phyloP scores from a whole-genome alignment of 2,329 filamentous ascomycete species.

The Ophiostoma sp. region DNA sequence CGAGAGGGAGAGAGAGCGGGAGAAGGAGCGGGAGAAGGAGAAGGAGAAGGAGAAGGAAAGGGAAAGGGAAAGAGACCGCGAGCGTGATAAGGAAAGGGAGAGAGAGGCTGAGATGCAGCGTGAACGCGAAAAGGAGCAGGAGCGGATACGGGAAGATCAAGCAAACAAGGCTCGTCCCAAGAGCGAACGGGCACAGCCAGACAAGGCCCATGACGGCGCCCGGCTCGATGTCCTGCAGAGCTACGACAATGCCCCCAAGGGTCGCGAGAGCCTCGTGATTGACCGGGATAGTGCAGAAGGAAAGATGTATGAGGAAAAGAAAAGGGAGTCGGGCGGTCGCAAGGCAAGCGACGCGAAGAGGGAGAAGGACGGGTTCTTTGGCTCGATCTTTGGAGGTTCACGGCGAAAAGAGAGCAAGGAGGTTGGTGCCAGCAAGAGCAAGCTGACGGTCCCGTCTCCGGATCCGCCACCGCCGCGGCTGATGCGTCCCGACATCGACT shows the following conservation, averaged over 20 bases:
- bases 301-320: slow-evolving; percentile 74
- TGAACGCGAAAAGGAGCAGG: slow-evolving; percentile 55
- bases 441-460: slow-evolving; percentile 71
- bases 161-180: slow-evolving; percentile 52
- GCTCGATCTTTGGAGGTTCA: slow-evolving; percentile 82
- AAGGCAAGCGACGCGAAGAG: slow-evolving; percentile 75
- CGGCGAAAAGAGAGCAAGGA: slow-evolving; percentile 84
- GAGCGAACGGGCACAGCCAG: slow-evolving; percentile 40
- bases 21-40: slow-evolving; percentile 67
- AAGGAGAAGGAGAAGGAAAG: slow-evolving; percentile 63
- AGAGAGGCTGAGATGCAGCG: slow-evolving; percentile 64
- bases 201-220: slow-evolving; percentile 68
- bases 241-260: slow-evolving; percentile 64
- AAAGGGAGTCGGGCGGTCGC: slow-evolving; percentile 65
- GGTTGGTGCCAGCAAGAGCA: slow-evolving; percentile 64
- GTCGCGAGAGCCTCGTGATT: slow-evolving; percentile 76
- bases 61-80: slow-evolving; percentile 65
- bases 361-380: slow-evolving; percentile 90
- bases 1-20: slow-evolving; percentile 51
- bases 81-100: slow-evolving; percentile 64
- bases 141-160: slow-evolving; percentile 38
- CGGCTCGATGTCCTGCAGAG: slow-evolving; percentile 81
- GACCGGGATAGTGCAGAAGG: slow-evolving; percentile 69
- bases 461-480: slow-evolving; percentile 64
- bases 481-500: slow-evolving; percentile 82